These are phyloP conservation scores for Ilyonectria mors-panacis DNA, from an alignment of 2,329 filamentous ascomycete species.

Conservation along the genomic window DNA sequence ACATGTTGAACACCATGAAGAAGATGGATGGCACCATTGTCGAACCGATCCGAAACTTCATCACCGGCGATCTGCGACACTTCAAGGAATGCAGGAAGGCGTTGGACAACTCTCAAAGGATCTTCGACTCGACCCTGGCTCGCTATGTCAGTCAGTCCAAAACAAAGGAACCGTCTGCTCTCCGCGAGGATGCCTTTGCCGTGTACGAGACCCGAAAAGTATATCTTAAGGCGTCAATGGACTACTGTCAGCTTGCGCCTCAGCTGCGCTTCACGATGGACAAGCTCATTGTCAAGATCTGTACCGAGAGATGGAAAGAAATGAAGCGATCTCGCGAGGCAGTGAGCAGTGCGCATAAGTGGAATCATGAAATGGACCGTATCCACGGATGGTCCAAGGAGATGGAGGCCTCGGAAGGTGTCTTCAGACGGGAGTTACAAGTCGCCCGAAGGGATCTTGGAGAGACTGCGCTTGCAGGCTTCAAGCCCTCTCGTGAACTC, in stretches of 20 bases:
- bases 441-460: constrained; percentile 86
- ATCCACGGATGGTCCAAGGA: constrained; percentile 94
- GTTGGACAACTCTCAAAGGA: constrained; percentile 85
- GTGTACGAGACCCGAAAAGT: constrained; percentile 92
- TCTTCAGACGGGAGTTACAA: constrained; percentile 87
- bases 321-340: constrained; percentile 81
- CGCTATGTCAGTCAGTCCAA: constrained; percentile 90
- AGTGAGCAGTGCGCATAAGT: constrained; percentile 75
- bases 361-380: constrained; percentile 87
- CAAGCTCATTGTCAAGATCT: constrained; percentile 86
- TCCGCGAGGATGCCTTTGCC: constrained; percentile 96
- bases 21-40: constrained; percentile 83
- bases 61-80: constrained; percentile 82
- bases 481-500: constrained; percentile 89
- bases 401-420: constrained; percentile 90
- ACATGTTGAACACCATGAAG: constrained; percentile 80
- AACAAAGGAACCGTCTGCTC: constrained; percentile 90
- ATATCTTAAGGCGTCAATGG: constrained; percentile 93
- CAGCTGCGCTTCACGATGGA: constrained; percentile 89
- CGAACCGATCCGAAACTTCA: constrained; percentile 86
- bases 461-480: constrained; percentile 78
- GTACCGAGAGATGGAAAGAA: constrained; percentile 90
- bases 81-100: constrained; percentile 88
- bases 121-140: constrained; percentile 85
- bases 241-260: constrained; percentile 90